Evolutionary conservation across 1,139 yeast genomes (phyloP), one percentile per base, ranked within the genome.

Genomic region (Saccharomyces pastorianus): DNA sequence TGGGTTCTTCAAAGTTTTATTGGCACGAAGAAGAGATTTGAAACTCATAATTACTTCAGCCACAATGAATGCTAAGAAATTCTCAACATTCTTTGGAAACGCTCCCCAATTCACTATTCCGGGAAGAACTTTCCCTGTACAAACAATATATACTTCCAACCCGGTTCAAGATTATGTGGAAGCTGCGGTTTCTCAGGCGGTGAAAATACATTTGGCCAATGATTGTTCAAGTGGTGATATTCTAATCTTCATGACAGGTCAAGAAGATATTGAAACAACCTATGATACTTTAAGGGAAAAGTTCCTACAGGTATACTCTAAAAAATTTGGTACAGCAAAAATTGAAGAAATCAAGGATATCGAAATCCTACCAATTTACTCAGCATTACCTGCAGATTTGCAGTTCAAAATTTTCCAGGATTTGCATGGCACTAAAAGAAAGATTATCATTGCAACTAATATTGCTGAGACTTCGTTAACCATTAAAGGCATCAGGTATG

Each of bases 391-490:
- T 0, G 83, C 91, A 0, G 96, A 89, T 64, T 70, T 87, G 51
- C 99, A 93, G 64, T 78, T 82, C 44, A 81, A 78, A 63, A 88
- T 93, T n/a, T 93, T 93, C 68, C 75, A 76, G 47, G 78, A 79
- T 48, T 77, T 85, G 1, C 76, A 77, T 50, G 63, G 69, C 31
- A 76, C 77, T 1, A 75, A 80, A 29, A 73, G 98, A 48, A 93
- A 93, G 68, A 90, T 89, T 38, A 86, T 93, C 47, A 87, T 93
- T 41, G 95, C 98, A 0, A 93, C 98, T 0, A 93, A 93, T 64
- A 91, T 93, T 60, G 98, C 99, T 0, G 99, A 93, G 68, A 93
- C 99, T 0, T 93, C 99, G 0, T 76, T 93, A 61, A 93, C 99
- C 0, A 90, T 93, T 11, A 96, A 90, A 65, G 96, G 97, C 9